phyloP scores from a whole-genome alignment of 148 eudicot species.

The Polygonum aviculare region DNA sequence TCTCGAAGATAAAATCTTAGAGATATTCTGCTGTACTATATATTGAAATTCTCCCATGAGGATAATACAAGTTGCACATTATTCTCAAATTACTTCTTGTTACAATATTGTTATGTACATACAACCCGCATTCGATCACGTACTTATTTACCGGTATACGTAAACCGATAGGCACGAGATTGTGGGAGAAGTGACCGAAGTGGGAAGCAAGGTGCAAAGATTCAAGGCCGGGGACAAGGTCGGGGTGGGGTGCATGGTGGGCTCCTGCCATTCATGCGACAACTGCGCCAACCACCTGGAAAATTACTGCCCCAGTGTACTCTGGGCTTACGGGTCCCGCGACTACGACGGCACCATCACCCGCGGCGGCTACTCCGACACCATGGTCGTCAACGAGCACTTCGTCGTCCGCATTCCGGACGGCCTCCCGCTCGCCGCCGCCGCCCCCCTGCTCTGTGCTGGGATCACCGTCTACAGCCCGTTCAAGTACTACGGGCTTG shows the following conservation, averaged over 20 bases:
- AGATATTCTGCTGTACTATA: too few relatives aligned
- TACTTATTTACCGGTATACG: too few relatives aligned
- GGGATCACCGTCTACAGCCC: conserved; percentile 26
- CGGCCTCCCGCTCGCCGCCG: conserved; percentile 10
- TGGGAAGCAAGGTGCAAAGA: conserved; percentile 6
- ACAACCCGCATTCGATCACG: too few relatives aligned
- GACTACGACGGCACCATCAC: conserved; percentile 20
- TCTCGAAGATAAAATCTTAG: too few relatives aligned
- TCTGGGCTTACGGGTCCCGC: conserved; percentile 12
- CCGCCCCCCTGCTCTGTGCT: conserved; percentile 26
- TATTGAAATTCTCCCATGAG: too few relatives aligned
- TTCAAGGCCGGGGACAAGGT: conserved; percentile 20
- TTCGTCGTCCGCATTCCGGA: conserved; percentile 16
- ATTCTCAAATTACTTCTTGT: too few relatives aligned
- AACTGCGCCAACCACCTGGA: conserved; percentile 14
- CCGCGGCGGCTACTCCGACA: conserved; percentile 21
- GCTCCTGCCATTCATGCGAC: conserved; percentile 22
- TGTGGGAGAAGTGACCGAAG: conserved; percentile 21
- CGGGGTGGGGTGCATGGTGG: conserved; percentile 27
- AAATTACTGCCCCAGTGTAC: conserved; percentile 21
- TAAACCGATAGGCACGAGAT: conserved; percentile 22
- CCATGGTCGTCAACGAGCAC: conserved; percentile 19
- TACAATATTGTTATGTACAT: too few relatives aligned
- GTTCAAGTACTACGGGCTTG: conserved; percentile 17
- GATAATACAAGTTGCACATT: too few relatives aligned